phyloP scores from a whole-genome alignment of 306 rosid genomes.

The Aeschynomene evenia region DNA sequence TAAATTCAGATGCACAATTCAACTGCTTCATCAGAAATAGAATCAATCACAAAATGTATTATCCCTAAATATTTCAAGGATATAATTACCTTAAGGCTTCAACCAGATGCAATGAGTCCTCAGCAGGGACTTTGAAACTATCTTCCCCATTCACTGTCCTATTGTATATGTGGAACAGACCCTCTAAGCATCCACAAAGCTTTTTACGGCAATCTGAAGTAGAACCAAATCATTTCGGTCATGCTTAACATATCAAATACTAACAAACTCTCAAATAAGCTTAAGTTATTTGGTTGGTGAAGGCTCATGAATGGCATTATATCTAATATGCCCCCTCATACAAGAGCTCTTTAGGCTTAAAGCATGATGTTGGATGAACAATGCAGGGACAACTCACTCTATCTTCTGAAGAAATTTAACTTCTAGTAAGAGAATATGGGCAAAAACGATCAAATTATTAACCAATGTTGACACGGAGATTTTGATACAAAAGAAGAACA shows the following conservation, averaged over 20 bases:
- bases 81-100: conserved; percentile 84
- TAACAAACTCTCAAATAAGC: not conserved
- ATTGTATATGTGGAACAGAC: conserved; percentile 87
- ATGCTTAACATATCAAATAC: not conserved
- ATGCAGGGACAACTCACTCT: not conserved
- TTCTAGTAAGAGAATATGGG: not conserved
- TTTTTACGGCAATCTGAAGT: conserved; percentile 89
- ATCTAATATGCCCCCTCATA: not conserved
- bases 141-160: conserved; percentile 84
- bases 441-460: not conserved
- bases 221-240: conserved; percentile 24
- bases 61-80: conserved; percentile 11
- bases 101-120: conserved; percentile 91
- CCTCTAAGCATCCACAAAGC: conserved; percentile 92
- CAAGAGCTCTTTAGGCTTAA: not conserved
- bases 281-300: not conserved
- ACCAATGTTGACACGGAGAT: not conserved
- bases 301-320: not conserved
- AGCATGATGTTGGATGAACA: not conserved
- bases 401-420: not conserved
- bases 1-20: conserved; percentile 34
- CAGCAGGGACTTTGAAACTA: conserved; percentile 86
- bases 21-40: conserved; percentile 22
- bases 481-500: conserved; percentile 1
- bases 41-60: conserved; percentile 27